These are phyloP conservation scores for Arachis monticola DNA, from an alignment of 331 rosid genomes.

Conservation along the genomic window DNA sequence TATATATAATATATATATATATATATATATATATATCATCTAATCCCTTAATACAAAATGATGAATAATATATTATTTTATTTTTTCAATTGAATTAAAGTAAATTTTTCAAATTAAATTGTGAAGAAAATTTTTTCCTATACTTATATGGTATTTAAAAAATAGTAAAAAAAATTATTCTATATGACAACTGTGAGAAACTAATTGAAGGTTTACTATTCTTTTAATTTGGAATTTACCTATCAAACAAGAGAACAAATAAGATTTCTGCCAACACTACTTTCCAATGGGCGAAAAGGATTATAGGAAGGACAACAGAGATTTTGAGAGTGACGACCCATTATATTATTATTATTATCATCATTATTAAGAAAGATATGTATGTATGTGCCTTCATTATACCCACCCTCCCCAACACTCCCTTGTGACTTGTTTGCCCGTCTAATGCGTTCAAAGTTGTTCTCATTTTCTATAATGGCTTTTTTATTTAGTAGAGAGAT, in stretches of 20 bases:
- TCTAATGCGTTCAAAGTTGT: neutral
- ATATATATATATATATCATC: too few relatives aligned
- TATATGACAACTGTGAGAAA: too few relatives aligned
- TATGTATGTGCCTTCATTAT: neutral
- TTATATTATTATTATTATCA: too few relatives aligned
- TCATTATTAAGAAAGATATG: neutral
- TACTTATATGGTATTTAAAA: neutral
- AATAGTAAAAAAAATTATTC: neutral
- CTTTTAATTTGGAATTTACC: conserved; percentile 1
- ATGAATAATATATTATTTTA: too few relatives aligned
- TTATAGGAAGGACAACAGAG: neutral
- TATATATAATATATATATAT: too few relatives aligned
- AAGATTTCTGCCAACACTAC: neutral
- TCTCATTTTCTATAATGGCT: neutral
- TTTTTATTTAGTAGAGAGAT: neutral
- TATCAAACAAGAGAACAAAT: neutral
- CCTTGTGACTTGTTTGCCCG: neutral
- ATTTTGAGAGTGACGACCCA: neutral
- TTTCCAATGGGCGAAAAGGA: conserved; percentile 1
- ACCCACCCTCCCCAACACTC: neutral
- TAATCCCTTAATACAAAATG: too few relatives aligned
- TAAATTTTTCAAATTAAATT: too few relatives aligned
- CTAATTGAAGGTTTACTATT: too few relatives aligned
- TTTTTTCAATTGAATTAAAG: too few relatives aligned
- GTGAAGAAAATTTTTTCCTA: neutral